Conservation (phyloP, 2,329 filamentous ascomycete genomes). For the Trichophyton simii region DNA sequence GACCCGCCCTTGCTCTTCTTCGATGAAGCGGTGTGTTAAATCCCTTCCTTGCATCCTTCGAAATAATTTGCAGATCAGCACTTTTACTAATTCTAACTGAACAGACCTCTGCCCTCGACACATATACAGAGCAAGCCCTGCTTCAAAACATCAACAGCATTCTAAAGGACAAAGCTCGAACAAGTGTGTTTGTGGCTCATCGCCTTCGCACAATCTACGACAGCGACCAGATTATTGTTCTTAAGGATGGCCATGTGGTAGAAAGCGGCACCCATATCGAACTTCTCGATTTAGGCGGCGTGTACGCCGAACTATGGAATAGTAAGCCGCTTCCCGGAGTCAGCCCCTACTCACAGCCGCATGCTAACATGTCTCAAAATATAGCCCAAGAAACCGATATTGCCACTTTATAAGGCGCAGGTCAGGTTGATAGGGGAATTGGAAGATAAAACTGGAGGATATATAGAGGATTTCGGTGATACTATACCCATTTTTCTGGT, state of each 20-base stretch:
- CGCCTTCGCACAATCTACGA: slow-evolving; percentile 87
- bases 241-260: slow-evolving; percentile 71
- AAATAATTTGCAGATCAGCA: not conserved
- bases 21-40: slow-evolving; percentile 59
- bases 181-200: slow-evolving; percentile 91
- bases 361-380: not conserved
- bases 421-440: not conserved
- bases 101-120: slow-evolving; percentile 73
- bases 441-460: not conserved
- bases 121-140: slow-evolving; percentile 81
- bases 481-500: not conserved
- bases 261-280: slow-evolving; percentile 81
- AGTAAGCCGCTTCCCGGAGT: slow-evolving; percentile 42
- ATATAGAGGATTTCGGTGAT: not conserved
- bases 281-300: slow-evolving; percentile 61
- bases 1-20: slow-evolving; percentile 87
- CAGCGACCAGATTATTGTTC: slow-evolving; percentile 80
- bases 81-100: slow-evolving; percentile 3
- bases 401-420: not conserved
- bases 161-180: slow-evolving; percentile 72
- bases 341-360: not conserved
- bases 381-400: not conserved
- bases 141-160: slow-evolving; percentile 90
- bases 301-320: slow-evolving; percentile 87
- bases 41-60: not conserved